Base-by-base conservation (phyloP, 768 basidiomycete species). In the Suillus americanus region DNA sequence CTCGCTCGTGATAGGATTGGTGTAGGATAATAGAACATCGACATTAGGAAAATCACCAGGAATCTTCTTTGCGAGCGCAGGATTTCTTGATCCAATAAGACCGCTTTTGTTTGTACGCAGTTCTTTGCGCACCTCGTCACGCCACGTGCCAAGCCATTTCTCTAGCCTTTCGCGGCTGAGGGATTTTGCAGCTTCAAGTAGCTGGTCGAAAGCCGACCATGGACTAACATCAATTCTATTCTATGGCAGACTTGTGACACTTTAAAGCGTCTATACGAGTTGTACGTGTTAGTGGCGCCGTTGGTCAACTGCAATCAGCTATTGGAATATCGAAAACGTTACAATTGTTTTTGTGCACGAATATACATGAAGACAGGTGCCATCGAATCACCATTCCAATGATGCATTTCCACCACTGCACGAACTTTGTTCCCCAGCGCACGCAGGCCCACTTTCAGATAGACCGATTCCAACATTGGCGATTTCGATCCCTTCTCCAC, bases 401-500 rank as follows among this genome's bases (percentile, higher is more conserved):
- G 64, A 38, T 3, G 66, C 45, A 55, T 66, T 66, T 28, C 54
- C 66, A 53, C 64, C 38, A 30, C 18, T 41, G 33, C 62, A 54
- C 3, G 33, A 33, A 41, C 28, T 55, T 41, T 16, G 48, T 23
- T 23, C 59, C 12, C 60, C 66, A 48, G 53, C 20, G 50, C 66
- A 65, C 35, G 64, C 43, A 45, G 64, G 41, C 35, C 55, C 63
- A 43, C 60, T 37, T 40, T 64, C 33, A 43, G 63, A 9, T 23
- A 8, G 13, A 28, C 59, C 30, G 3, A 62, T 20, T 23, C 54
- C 63, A 5, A 62, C 51, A 6, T 72, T 74, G 8, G 77, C 78
- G 28, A 82, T 79, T 63, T 82, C 81, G 18, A 82, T 70, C 10
- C 68, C 66, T 48, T 71, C 66, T 12, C 73, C 70, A 0, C 71